Conservation (phyloP, 805 yeast genomes). For the Debaryomyces tyrocola region DNA sequence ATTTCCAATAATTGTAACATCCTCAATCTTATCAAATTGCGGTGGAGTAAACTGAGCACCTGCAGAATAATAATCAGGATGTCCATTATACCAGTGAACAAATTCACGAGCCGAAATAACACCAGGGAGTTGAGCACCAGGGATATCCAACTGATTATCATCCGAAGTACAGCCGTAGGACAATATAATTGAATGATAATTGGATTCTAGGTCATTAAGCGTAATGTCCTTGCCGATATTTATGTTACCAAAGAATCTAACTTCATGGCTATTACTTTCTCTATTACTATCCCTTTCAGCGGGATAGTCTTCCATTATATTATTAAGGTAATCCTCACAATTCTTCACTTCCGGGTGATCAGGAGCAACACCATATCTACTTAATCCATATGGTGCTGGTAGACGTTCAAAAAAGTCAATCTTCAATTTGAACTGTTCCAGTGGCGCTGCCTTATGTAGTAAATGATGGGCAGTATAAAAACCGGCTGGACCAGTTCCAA, state of each 20-base stretch:
- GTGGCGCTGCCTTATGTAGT: conserved; percentile 44
- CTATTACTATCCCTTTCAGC: conserved; percentile 1
- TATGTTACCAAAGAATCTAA: conserved; percentile 68
- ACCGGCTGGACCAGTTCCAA: conserved; percentile 97
- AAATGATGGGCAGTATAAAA: conserved; percentile 83
- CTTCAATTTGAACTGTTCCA: conserved; percentile 27
- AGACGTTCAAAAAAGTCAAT: conserved; percentile 79
- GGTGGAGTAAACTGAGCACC: conserved; percentile 39
- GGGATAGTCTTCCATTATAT: conserved; percentile 31
- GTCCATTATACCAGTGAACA: conserved; percentile 97
- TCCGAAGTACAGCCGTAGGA: conserved; percentile 78
- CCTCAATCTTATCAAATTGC: conserved; percentile 57
- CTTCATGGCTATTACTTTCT: conserved; percentile 21
- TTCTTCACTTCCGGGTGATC: conserved; percentile 97
- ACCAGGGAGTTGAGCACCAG: conserved; percentile 62
- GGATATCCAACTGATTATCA: conserved; percentile 55
- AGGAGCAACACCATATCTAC: conserved; percentile 97
- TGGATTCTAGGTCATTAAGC: conserved; percentile 47
- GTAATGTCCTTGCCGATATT: conserved; percentile 62
- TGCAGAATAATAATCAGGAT: conserved; percentile 55
- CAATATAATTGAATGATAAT: conserved; percentile 72
- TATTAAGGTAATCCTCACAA: conserved; percentile 71
- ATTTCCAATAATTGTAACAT: conserved; percentile 86
- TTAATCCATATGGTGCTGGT: conserved; percentile 90
- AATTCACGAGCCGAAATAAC: conserved; percentile 80